Percentiles rank a stretch among this genome's conserved stretches.
Evolutionary conservation across 495 filamentous ascomycete species (phyloP).

Genomic region (Rhypophila decipiens): DNA sequence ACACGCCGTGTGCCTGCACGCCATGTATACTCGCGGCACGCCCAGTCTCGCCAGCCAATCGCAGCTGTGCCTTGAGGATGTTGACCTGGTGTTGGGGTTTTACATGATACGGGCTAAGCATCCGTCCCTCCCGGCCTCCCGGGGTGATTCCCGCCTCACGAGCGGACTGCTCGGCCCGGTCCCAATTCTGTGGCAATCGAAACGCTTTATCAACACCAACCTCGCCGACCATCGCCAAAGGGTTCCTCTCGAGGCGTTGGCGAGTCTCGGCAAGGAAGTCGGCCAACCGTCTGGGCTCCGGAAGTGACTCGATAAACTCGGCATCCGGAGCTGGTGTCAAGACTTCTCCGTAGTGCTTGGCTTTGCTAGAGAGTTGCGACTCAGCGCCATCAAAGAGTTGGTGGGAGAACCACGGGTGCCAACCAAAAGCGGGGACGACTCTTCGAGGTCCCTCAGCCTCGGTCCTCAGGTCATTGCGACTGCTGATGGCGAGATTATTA

Average conservation of each 20-base stretch:
- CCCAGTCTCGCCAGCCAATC: constrained; percentile 73
- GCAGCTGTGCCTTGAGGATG: constrained; percentile 75
- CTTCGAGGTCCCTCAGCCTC: constrained; percentile 14
- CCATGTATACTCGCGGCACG: constrained; percentile 84
- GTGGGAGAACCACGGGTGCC: constrained; percentile 98
- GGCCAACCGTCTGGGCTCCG: constrained; percentile 64
- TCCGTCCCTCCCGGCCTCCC: constrained; percentile 74
- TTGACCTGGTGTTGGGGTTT: constrained; percentile 69
- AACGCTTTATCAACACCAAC: constrained; percentile 84
- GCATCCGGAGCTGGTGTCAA: constrained; percentile 47
- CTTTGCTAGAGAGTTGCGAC: constrained; percentile 39
- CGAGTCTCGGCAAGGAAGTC: constrained; percentile 59
- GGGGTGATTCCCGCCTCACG: constrained; percentile 56
- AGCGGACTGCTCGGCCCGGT: constrained; percentile 12
- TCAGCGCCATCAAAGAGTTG: constrained; percentile 59
- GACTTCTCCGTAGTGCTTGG: constrained; percentile 64
- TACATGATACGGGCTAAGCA: constrained; percentile 68
- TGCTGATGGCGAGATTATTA: constrained; percentile 29
- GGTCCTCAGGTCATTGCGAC: constrained; percentile 7
- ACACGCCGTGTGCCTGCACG: constrained; percentile 78
- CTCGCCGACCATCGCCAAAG: constrained; percentile 75
- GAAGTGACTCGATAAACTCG: constrained; percentile 60
- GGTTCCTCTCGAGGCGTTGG: constrained; percentile 53
- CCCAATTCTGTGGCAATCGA: constrained; percentile 65
- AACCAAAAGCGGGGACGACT: constrained; percentile 85